Evolutionary conservation across 2,329 filamentous ascomycete species (phyloP).

Genomic region (Aspergillus pseudonomiae): DNA sequence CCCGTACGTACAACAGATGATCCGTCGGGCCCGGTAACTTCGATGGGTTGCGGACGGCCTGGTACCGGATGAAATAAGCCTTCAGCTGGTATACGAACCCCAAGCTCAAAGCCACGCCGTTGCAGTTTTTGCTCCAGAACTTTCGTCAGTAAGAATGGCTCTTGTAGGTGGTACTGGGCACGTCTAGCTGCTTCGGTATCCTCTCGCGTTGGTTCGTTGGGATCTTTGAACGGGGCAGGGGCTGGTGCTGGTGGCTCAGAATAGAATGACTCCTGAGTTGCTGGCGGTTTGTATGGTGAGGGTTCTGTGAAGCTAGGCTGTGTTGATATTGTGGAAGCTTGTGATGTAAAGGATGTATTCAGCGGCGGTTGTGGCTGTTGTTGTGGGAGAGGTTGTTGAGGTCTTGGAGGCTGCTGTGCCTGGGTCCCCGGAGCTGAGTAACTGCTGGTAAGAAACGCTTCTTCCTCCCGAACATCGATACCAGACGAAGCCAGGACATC

Average conservation of each 20-base stretch:
- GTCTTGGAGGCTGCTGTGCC: slow-evolving; percentile 35
- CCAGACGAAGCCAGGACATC: slow-evolving; percentile 84
- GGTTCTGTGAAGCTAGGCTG: slow-evolving; percentile 54
- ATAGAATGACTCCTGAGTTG: slow-evolving; percentile 62
- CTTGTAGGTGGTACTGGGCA: slow-evolving; percentile 70
- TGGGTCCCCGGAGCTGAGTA: slow-evolving; percentile 47
- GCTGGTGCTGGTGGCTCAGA: slow-evolving; percentile 66
- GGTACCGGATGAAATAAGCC: slow-evolving; percentile 53
- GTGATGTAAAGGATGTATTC: slow-evolving; percentile 44
- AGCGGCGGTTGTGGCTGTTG: slow-evolving; percentile 40
- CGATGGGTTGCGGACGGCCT: slow-evolving; percentile 46
- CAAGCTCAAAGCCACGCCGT: slow-evolving; percentile 61
- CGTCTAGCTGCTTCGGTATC: slow-evolving; percentile 64
- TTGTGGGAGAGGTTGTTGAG: slow-evolving; percentile 46
- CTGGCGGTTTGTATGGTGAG: slow-evolving; percentile 56
- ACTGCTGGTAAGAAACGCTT: slow-evolving; percentile 72
- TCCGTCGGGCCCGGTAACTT: slow-evolving; percentile 63
- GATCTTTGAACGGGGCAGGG: slow-evolving; percentile 65
- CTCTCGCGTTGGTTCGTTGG: slow-evolving; percentile 65
- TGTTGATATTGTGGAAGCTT: slow-evolving; percentile 46
- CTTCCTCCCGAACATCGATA: slow-evolving; percentile 84
- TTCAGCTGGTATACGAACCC: slow-evolving; percentile 62
- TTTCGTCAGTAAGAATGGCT: slow-evolving; percentile 72
- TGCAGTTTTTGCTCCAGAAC: slow-evolving; percentile 57
- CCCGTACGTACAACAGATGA: slow-evolving; percentile 65